Percentiles rank a stretch among this genome's conserved stretches.
Conservation (phyloP, 1,284 basidiomycete genomes). For the Earliella scabrosa region DNA sequence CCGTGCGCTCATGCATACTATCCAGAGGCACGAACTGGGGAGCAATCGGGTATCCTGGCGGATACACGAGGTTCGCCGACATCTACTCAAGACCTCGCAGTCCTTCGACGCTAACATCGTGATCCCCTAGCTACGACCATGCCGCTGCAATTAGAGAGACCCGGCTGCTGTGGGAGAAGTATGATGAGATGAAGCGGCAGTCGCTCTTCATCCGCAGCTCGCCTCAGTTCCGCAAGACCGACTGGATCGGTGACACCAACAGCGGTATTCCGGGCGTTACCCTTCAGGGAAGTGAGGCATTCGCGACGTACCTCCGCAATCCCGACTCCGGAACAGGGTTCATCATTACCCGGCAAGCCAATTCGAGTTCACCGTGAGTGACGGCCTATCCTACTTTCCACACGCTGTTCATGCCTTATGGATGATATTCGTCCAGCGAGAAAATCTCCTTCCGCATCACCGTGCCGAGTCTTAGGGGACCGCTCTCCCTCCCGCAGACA, state of each 20-base stretch:
- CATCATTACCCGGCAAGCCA: slow-evolving; percentile 69
- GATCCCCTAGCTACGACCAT: slow-evolving; percentile 63
- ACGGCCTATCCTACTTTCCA: background rate
- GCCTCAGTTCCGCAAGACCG: slow-evolving; percentile 77
- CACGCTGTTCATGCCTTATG: background rate
- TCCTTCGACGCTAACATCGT: background rate
- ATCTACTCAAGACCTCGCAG: too few species aligned
- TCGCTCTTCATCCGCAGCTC: slow-evolving; percentile 77
- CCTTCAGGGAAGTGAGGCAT: slow-evolving; percentile 54
- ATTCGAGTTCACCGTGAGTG: slow-evolving; percentile 69
- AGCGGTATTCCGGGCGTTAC: slow-evolving; percentile 48
- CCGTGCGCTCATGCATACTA: background rate
- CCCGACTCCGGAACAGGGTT: slow-evolving; percentile 68
- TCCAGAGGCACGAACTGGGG: slow-evolving; percentile 83
- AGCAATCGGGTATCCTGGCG: slow-evolving; percentile 67
- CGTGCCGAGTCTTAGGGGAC: slow-evolving; percentile 53
- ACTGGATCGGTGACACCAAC: slow-evolving; percentile 69
- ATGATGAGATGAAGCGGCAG: slow-evolving; percentile 75
- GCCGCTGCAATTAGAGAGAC: slow-evolving; percentile 70
- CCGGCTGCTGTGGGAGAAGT: slow-evolving; percentile 68
- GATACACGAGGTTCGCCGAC: slow-evolving; percentile 49
- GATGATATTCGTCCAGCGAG: slow-evolving; percentile 38
- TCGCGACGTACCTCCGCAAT: slow-evolving; percentile 67
- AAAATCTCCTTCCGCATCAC: slow-evolving; percentile 58
- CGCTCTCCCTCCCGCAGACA: slow-evolving; percentile 57